These are phyloP conservation scores for Ogataea minuta DNA, from an alignment of 805 yeast species.

Conservation along the genomic window DNA sequence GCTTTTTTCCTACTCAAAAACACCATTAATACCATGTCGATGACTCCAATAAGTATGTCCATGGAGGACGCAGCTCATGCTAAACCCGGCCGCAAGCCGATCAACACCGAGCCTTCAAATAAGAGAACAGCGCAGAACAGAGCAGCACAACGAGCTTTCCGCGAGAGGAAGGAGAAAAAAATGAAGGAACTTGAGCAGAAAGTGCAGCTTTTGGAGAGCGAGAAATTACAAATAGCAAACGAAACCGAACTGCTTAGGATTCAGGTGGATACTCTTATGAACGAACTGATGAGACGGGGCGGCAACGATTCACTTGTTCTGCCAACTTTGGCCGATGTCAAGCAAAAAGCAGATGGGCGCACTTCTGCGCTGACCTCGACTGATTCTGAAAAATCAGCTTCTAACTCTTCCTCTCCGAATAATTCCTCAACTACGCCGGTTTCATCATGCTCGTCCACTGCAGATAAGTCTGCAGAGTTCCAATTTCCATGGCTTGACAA, in stretches of 20 bases:
- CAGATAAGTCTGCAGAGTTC: slow-evolving; percentile 8
- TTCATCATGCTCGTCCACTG: slow-evolving; percentile 18
- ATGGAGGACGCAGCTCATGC: slow-evolving; percentile 10
- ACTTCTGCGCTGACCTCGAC: slow-evolving; percentile 7
- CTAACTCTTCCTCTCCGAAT: slow-evolving; percentile 18
- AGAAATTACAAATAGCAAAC: slow-evolving; percentile 61
- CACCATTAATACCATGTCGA: slow-evolving; percentile 8
- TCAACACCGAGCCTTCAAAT: slow-evolving; percentile 68
- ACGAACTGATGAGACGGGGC: slow-evolving; percentile 47
- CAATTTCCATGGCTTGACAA: slow-evolving; percentile 11
- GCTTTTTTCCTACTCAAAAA: not conserved
- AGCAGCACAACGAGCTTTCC: slow-evolving; percentile 97
- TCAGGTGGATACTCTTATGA: slow-evolving; percentile 72
- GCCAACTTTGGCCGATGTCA: slow-evolving; percentile 3
- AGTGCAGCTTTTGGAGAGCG: slow-evolving; percentile 69
- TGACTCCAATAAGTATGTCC: not conserved
- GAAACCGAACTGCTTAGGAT: slow-evolving; percentile 73
- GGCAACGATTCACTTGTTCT: slow-evolving; percentile 13
- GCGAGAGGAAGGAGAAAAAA: slow-evolving; percentile 89
- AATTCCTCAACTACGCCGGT: slow-evolving; percentile 18
- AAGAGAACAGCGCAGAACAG: slow-evolving; percentile 95
- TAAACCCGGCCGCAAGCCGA: slow-evolving; percentile 82
- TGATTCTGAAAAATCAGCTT: slow-evolving; percentile 20
- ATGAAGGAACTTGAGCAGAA: slow-evolving; percentile 82
- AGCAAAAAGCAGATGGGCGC: not conserved